Conservation (phyloP, 2,329 filamentous ascomycete genomes). For the Balansia obtecta region DNA sequence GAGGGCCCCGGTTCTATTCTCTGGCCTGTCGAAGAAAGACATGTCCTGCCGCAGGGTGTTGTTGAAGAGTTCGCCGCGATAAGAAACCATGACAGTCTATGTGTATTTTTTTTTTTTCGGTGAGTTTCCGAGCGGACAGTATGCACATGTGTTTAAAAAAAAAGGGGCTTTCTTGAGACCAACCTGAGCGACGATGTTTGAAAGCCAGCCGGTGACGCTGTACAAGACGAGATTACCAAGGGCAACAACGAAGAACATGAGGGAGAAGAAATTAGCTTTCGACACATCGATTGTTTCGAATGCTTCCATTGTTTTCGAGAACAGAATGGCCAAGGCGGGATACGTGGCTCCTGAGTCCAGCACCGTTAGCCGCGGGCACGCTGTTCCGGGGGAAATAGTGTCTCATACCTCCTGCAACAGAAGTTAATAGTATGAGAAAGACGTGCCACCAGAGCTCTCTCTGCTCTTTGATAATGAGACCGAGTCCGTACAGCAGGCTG, state of each 20-base stretch:
- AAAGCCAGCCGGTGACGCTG: conserved; percentile 21
- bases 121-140: too few species aligned
- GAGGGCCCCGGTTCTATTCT: conserved; percentile 26
- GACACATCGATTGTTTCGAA: conserved; percentile 17
- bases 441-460: conserved; percentile 15
- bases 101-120: not conserved
- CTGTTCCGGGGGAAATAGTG: too few species aligned
- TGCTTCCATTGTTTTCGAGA: conserved; percentile 26
- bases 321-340: conserved; percentile 27
- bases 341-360: conserved; percentile 22
- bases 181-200: conserved; percentile 25
- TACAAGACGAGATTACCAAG: conserved; percentile 33
- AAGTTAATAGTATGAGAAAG: too few species aligned
- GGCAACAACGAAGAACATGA: conserved; percentile 45
- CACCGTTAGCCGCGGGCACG: too few species aligned
- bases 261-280: conserved; percentile 36
- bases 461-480: conserved; percentile 19
- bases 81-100: conserved; percentile 19
- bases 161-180: not conserved
- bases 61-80: conserved; percentile 30
- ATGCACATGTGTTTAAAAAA: not conserved
- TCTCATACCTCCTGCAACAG: too few species aligned
- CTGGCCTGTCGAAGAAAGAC: conserved; percentile 28
- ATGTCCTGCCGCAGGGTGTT: conserved; percentile 44
- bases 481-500: conserved; percentile 17